Conservation (phyloP, 495 filamentous ascomycete species). For the Xylaria telfairii region DNA sequence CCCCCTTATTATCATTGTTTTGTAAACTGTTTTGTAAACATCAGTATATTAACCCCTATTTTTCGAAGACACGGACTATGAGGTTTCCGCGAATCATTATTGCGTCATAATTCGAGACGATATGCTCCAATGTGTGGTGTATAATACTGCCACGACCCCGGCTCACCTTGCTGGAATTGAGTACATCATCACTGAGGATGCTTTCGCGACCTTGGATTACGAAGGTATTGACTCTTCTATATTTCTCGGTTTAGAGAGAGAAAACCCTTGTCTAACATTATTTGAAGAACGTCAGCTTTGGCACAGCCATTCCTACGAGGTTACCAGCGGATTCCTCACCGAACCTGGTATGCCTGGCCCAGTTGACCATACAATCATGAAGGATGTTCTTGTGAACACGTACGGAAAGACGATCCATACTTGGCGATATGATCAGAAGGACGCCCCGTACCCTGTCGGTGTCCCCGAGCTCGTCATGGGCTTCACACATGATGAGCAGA, state of each 20-base stretch:
- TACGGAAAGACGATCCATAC: constrained; percentile 50
- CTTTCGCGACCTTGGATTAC: constrained; percentile 36
- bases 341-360: constrained; percentile 40
- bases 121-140: constrained; percentile 39
- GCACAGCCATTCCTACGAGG: constrained; percentile 49
- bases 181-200: constrained; percentile 36
- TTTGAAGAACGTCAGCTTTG: constrained; percentile 41
- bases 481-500: constrained; percentile 44
- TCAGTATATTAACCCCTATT: background rate
- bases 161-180: constrained; percentile 37
- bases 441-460: constrained; percentile 39
- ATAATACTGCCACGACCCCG: constrained; percentile 36
- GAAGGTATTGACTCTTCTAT: constrained; percentile 26
- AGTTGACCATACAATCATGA: constrained; percentile 46
- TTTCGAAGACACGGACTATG: constrained; percentile 30
- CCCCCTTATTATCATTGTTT: too few relatives aligned
- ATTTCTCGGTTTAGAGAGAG: background rate
- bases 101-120: constrained; percentile 40
- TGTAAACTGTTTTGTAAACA: background rate
- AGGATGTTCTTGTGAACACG: constrained; percentile 40
- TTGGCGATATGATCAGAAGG: constrained; percentile 45
- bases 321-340: constrained; percentile 46
- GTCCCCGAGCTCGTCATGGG: constrained; percentile 49
- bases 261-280: background rate
- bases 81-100: constrained; percentile 47